Evolutionary conservation across 2,329 filamentous ascomycete genomes (phyloP), one percentile per base, ranked within the genome.

Genomic region (Macroventuria anomochaeta): DNA sequence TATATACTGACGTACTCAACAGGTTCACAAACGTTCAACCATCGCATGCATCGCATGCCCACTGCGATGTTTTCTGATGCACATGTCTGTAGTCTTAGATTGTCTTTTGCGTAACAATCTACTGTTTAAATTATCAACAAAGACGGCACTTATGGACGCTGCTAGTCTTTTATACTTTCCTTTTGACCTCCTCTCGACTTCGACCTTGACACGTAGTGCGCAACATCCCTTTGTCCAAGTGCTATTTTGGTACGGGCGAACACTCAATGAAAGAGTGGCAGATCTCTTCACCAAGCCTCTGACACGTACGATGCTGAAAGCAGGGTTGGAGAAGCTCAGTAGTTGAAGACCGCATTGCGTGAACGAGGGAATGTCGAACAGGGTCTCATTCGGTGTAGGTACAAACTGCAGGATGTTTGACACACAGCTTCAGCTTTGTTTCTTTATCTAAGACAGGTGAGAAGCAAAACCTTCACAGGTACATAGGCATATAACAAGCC

Each of bases 261-360:
- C 36, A 37, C 37, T 18, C 17, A 21, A 41, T 64, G 43, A 65
- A 67, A 63, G 61, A 57, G n/a, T n/a, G n/a, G n/a, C n/a, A n/a
- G n/a, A n/a, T n/a, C n/a, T n/a, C n/a, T n/a, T n/a, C n/a, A n/a
- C n/a, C n/a, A n/a, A n/a, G n/a, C n/a, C n/a, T n/a, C n/a, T n/a
- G n/a, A n/a, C n/a, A n/a, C n/a, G n/a, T n/a, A n/a, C n/a, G n/a
- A n/a, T n/a, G n/a, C n/a, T n/a, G n/a, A n/a, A n/a, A n/a, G n/a
- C n/a, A n/a, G n/a, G n/a, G n/a, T n/a, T n/a, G n/a, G n/a, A n/a
- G n/a, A n/a, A n/a, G n/a, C n/a, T n/a, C n/a, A n/a, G n/a, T n/a
- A n/a, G n/a, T n/a, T n/a, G n/a, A n/a, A n/a, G n/a, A n/a, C n/a
- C n/a, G n/a, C n/a, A n/a, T n/a, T n/a, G n/a, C n/a, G n/a, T n/a